phyloP scores from a whole-genome alignment of 129 eudicot genomes.

The Saussurea involucrata region DNA sequence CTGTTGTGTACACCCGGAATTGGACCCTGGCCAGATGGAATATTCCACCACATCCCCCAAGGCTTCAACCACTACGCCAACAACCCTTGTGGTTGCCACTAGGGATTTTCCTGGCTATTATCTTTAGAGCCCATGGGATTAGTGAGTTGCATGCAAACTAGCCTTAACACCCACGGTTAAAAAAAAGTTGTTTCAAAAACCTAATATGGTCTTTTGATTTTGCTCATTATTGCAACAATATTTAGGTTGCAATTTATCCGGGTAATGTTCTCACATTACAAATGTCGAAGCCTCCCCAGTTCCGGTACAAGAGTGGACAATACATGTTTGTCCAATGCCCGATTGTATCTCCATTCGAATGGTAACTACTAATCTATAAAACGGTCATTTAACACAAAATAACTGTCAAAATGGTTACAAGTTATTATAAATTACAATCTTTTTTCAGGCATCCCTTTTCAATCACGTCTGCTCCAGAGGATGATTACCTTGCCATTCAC shows the following conservation, averaged over 20 bases:
- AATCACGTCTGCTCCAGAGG: slow-evolving; percentile 94
- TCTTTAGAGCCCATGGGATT: background rate
- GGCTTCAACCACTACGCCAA: no score
- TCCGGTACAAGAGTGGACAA: slow-evolving; percentile 92
- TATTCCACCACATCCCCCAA: no score
- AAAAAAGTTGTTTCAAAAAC: background rate
- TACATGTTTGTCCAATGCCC: slow-evolving; percentile 99
- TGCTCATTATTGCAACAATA: slow-evolving; percentile 6
- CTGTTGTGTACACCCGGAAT: no score
- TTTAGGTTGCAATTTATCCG: slow-evolving; percentile 90
- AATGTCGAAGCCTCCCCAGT: slow-evolving; percentile 95
- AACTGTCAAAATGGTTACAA: background rate
- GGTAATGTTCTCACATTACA: slow-evolving; percentile 89
- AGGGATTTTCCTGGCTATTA: background rate
- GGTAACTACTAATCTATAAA: slow-evolving; percentile 34
- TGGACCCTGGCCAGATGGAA: no score
- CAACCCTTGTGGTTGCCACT: no score
- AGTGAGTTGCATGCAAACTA: background rate
- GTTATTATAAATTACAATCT: background rate
- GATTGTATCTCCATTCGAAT: slow-evolving; percentile 88
- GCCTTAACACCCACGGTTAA: background rate
- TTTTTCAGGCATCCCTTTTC: slow-evolving; percentile 92
- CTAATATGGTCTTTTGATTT: background rate
- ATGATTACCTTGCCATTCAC: slow-evolving; percentile 85
- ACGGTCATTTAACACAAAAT: background rate